Conservation (phyloP, 345 rosid species). For the Hibiscus trionum region DNA sequence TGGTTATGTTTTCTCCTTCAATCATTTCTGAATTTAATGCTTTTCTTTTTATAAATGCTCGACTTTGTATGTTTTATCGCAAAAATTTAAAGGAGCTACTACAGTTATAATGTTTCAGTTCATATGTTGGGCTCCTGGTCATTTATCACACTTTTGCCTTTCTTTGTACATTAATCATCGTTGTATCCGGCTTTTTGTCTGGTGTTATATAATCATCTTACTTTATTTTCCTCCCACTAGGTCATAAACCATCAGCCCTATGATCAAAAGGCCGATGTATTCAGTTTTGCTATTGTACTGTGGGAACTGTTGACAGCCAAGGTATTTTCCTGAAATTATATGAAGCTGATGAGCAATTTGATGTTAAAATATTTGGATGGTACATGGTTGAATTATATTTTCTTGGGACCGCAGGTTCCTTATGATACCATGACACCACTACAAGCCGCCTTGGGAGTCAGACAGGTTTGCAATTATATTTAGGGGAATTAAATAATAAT, state of each 20-base stretch:
- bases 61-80: neutral
- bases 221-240: slow-evolving; percentile 23
- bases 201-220: neutral
- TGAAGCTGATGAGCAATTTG: neutral
- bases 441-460: slow-evolving; percentile 80
- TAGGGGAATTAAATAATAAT: neutral
- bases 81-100: neutral
- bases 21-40: neutral
- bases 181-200: neutral
- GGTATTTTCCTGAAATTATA: slow-evolving; percentile 30
- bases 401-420: slow-evolving; percentile 44
- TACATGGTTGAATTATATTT: neutral
- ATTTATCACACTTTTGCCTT: neutral
- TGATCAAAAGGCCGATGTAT: slow-evolving; percentile 70
- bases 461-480: slow-evolving; percentile 37
- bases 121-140: neutral
- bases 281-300: slow-evolving; percentile 69
- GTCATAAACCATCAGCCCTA: slow-evolving; percentile 68
- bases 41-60: neutral
- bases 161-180: neutral
- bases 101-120: neutral
- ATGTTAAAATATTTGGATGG: neutral
- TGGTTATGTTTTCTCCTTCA: neutral
- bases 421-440: slow-evolving; percentile 61
- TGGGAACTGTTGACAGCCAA: slow-evolving; percentile 79